These are phyloP conservation scores for Venturia carpophila DNA, from an alignment of 2,329 filamentous ascomycete genomes.

Conservation along the genomic window DNA sequence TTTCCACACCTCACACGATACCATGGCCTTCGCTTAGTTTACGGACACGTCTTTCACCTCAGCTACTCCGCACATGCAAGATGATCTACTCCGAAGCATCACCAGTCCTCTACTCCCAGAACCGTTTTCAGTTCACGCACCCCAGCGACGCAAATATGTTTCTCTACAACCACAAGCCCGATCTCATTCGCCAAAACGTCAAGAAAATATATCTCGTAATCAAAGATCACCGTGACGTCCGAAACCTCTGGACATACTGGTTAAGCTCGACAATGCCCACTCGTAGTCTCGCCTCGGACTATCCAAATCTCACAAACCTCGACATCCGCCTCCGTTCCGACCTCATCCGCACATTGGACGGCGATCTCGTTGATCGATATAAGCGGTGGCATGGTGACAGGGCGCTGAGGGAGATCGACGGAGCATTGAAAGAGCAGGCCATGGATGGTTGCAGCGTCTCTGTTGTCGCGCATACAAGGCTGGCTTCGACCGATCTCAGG, in stretches of 20 bases:
- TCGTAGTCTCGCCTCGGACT: conserved; percentile 28
- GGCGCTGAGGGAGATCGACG: conserved; percentile 5
- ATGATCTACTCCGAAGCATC: conserved; percentile 30
- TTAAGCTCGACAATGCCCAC: conserved; percentile 27
- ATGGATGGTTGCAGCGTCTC: background rate
- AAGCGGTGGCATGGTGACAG: conserved; percentile 10
- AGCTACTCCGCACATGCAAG: conserved; percentile 26
- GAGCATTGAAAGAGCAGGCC: conserved; percentile 3
- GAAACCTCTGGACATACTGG: conserved; percentile 31
- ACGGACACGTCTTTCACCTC: conserved; percentile 22
- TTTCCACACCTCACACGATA: conserved; percentile 26
- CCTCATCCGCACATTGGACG: background rate
- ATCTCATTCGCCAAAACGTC: conserved; percentile 25
- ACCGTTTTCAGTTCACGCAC: conserved; percentile 34
- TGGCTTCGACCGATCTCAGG: background rate
- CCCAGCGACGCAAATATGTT: conserved; percentile 36
- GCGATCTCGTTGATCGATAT: conserved; percentile 4
- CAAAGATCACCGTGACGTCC: conserved; percentile 31
- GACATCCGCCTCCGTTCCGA: conserved; percentile 6
- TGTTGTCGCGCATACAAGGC: background rate
- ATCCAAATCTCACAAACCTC: conserved; percentile 26
- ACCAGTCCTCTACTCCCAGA: conserved; percentile 30
- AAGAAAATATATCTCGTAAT: conserved; percentile 30
- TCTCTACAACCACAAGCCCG: conserved; percentile 28
- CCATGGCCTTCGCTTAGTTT: conserved; percentile 20